Base-by-base conservation (phyloP, 306 rosid species). In the Cicer bijugum region DNA sequence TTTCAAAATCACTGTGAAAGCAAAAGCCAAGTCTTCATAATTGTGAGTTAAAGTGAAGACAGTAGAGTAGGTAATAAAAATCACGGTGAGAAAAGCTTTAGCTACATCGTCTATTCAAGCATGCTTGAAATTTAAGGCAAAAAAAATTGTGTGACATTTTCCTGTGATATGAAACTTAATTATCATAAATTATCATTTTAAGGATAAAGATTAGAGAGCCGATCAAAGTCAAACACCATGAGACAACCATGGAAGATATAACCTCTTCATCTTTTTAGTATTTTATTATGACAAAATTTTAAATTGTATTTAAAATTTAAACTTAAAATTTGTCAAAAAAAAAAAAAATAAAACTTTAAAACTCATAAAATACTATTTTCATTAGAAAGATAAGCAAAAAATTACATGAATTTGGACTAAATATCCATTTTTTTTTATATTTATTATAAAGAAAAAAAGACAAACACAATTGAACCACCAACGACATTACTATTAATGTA, bases 21-120 rank as follows among this genome's bases (percentile, higher is more conserved):
- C 47, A 40, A 48, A 40, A 67, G 40, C 20, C 14, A 55, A 33
- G 53, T 76, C 72, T 66, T 12, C 61, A 17, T 12, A 14, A 15
- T 3, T 23, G 3, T 42, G 51, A 77, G 53, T 58, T 68, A 61
- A 47, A 68, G 61, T 42, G 45, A 68, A 40, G 67, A 50, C 68
- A 62, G 75, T 52, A 15, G 76, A 67, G 61, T 61, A 23, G 68
- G 79, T 82, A 52, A 28, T 77, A 37, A 50, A 70, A 12, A 12
- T 67, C n/a, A 77, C 43, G 33, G 67, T 40, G 50, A 74, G 35
- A 33, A 67, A 74, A 67, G 23, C 69, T 59, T 59, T 51, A 67
- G 72, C 78, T 77, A 33, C 56, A 72, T 8, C 48, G 80, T 82
- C 82, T 68, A 78, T 60, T 44, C 67, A 20, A 72, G 69, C n/a